These are phyloP conservation scores for Tuber magnatum DNA, from an alignment of 495 filamentous ascomycete species.

Conservation along the genomic window DNA sequence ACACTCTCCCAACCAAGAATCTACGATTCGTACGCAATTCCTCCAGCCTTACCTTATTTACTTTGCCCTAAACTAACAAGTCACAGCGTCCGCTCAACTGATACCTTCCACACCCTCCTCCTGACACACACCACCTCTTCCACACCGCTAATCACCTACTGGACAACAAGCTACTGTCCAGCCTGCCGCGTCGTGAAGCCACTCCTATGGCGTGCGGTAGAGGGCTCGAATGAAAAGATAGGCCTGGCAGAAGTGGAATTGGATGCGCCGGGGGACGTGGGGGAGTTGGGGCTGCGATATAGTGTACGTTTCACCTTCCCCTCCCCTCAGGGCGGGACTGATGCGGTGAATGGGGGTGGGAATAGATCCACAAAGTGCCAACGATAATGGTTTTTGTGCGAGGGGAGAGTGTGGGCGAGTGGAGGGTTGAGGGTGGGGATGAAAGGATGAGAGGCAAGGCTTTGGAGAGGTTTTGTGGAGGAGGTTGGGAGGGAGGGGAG, in stretches of 20 bases:
- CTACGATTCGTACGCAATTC: constrained; percentile 18
- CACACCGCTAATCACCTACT: constrained; percentile 60
- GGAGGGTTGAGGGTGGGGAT: constrained; percentile 50
- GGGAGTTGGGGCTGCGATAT: constrained; percentile 51
- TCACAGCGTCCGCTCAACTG: constrained; percentile 51
- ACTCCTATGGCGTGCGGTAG: constrained; percentile 49
- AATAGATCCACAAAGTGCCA: constrained; percentile 54
- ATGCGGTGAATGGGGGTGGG: neutral
- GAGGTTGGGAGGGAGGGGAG: constrained; percentile 48
- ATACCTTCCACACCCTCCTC: constrained; percentile 56
- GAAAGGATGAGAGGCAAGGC: constrained; percentile 51
- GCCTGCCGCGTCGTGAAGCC: constrained; percentile 54
- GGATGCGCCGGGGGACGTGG: constrained; percentile 53
- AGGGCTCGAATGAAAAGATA: constrained; percentile 54
- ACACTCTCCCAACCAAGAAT: constrained; percentile 6
- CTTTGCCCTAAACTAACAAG: neutral
- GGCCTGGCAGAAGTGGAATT: constrained; percentile 57
- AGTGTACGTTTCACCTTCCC: constrained; percentile 40
- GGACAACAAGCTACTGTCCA: constrained; percentile 61
- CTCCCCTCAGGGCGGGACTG: constrained; percentile 4
- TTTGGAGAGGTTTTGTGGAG: constrained; percentile 58
- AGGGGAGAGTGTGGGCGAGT: constrained; percentile 52
- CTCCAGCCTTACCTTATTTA: neutral
- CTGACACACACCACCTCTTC: constrained; percentile 53
- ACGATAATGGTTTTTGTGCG: constrained; percentile 61